Evolutionary conservation across 2,329 filamentous ascomycete genomes (phyloP), one percentile per base, ranked within the genome.

Genomic region (Xylariaceae sp.): DNA sequence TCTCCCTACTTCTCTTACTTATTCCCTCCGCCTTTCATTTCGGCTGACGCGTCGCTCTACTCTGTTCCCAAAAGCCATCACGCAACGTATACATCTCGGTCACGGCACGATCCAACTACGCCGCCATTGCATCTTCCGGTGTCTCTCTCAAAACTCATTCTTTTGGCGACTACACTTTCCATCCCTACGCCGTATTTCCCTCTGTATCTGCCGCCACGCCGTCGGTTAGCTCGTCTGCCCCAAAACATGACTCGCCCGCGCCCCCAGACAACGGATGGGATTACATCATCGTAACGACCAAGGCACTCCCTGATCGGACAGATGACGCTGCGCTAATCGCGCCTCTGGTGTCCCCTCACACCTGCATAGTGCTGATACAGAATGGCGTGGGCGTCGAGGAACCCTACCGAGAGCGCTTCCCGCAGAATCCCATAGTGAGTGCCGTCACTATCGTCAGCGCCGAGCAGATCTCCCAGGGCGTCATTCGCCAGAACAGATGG

Each of bases 41-140:
- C 16, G 36, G 26, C 43, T 53, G 17, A 41, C 59, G 57, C 43
- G 51, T 55, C 33, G 65, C 62, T 8, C 64, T 68, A 2, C 34
- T 31, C 12, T 12, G 7, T 31, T 12, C 36, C 11, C 26, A 24
- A 26, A 56, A 83, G 81, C 80, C 81, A 7, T 67, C 70, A 12
- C 72, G 78, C 54, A 79, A 82, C 53, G 76, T 87, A 36, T 76
- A 82, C 55, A 85, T 89, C 46, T 91, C 88, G 4, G 83, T 90
- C 40, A 85, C 90, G 51, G 90, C 88, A 62, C 84, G 89, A 45
- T 91, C 88, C 36, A 92, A 92, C 76, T 91, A 89, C 77, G 73
- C 78, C 21, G 83, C 82, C 29, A 86, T 92, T 41, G 79, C 81
- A 50, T 72, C 76, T 8, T 75, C 80, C 21, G 89, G 89, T 43